Percentiles rank a stretch among this genome's conserved stretches.
Conservation (phyloP, 129 eudicot species). For the Pseudognaphalium luteoalbum region DNA sequence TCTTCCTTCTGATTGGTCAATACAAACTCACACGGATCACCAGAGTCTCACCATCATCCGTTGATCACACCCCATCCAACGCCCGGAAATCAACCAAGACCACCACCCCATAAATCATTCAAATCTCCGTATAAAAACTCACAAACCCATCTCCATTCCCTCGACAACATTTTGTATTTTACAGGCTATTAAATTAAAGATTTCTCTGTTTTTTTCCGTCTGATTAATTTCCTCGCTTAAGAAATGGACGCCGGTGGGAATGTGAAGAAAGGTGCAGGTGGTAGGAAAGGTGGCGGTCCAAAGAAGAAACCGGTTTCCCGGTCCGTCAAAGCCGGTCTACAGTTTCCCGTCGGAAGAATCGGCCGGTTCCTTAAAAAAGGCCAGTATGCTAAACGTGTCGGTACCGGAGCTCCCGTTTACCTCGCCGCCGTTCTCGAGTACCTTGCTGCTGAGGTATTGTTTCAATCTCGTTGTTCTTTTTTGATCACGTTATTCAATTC, state of each 20-base stretch:
- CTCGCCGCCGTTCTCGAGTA: constrained; percentile 68
- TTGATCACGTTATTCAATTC: background rate
- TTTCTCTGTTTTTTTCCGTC: no score
- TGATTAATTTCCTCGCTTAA: background rate
- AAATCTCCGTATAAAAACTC: constrained; percentile 11
- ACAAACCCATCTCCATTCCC: background rate
- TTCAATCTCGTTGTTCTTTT: background rate
- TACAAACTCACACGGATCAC: constrained; percentile 25
- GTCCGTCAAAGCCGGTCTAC: constrained; percentile 66
- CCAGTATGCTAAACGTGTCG: constrained; percentile 55
- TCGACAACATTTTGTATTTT: background rate
- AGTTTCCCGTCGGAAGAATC: constrained; percentile 69
- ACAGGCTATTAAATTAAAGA: background rate
- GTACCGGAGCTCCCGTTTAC: constrained; percentile 65
- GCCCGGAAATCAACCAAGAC: background rate
- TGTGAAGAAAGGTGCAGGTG: constrained; percentile 45
- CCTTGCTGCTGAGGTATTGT: constrained; percentile 70
- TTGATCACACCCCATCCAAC: constrained; percentile 22
- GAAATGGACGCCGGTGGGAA: constrained; percentile 42
- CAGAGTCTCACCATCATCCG: background rate
- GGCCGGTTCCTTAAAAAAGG: constrained; percentile 61
- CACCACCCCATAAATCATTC: background rate
- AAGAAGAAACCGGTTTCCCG: constrained; percentile 56
- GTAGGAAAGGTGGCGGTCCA: constrained; percentile 59
- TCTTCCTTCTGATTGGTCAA: constrained; percentile 11